Conservation (phyloP, 2,329 filamentous ascomycete genomes). For the Apiospora phragmitis region DNA sequence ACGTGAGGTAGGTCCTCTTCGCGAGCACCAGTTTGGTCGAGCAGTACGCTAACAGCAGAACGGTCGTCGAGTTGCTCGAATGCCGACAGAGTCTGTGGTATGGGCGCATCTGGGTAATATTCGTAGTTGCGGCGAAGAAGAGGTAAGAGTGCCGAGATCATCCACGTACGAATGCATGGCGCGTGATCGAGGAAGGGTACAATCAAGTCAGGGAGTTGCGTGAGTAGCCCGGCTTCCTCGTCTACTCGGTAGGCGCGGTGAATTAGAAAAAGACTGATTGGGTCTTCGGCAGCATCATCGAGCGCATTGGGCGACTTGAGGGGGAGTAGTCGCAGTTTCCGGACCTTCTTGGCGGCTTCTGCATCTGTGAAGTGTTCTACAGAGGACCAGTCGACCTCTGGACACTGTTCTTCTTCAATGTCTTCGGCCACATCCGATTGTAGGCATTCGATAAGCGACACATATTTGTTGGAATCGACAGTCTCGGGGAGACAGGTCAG, state of each 20-base stretch:
- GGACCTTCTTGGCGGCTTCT: slow-evolving; percentile 63
- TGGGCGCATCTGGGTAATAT: slow-evolving; percentile 59
- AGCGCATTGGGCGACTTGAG: slow-evolving; percentile 52
- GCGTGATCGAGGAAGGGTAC: slow-evolving; percentile 66
- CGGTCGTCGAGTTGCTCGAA: slow-evolving; percentile 64
- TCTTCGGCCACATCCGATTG: slow-evolving; percentile 38
- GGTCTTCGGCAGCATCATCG: slow-evolving; percentile 50
- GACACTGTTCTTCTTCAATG: slow-evolving; percentile 39
- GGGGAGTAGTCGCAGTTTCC: slow-evolving; percentile 63
- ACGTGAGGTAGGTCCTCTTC: slow-evolving; percentile 43
- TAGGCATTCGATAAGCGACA: slow-evolving; percentile 60
- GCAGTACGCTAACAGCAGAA: slow-evolving; percentile 59
- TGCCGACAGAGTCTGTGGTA: slow-evolving; percentile 55
- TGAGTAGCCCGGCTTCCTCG: slow-evolving; percentile 68
- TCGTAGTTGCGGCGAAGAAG: slow-evolving; percentile 68
- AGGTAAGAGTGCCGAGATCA: slow-evolving; percentile 68
- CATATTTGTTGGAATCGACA: slow-evolving; percentile 62
- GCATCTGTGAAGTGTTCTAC: slow-evolving; percentile 62
- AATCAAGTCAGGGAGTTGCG: slow-evolving; percentile 67
- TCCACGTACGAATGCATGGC: slow-evolving; percentile 65
- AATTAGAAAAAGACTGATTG: slow-evolving; percentile 64
- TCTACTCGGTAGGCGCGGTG: slow-evolving; percentile 70
- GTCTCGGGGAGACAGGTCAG: slow-evolving; percentile 78
- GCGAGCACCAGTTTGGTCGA: slow-evolving; percentile 54
- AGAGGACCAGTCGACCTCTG: slow-evolving; percentile 53